Base-by-base conservation (phyloP, 768 basidiomycete species). In the Gautieria morchelliformis region DNA sequence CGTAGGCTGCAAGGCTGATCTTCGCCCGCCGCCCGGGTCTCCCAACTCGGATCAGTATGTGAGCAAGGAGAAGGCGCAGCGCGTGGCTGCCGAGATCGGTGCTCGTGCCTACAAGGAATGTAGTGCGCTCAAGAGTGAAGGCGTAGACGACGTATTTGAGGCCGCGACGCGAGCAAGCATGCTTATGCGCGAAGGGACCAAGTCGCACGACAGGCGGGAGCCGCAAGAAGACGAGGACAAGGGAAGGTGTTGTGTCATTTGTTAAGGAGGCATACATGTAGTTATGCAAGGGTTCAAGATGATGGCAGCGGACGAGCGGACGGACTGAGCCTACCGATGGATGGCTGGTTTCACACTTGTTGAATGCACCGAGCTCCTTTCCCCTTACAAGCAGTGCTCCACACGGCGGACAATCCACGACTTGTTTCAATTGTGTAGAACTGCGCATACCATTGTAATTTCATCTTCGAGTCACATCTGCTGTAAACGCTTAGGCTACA, bases 81-180 rank as follows among this genome's bases (percentile, higher is more conserved):
- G 81, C 33, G 87, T 90, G 20, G 91, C 93, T 3, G 74, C 76
- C 32, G 78, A 75, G 39, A 97, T 98, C 61, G 93, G 94, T 27
- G 95, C 95, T 30, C 81, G 91, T 27, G 87, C 84, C 42, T 98
- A 97, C 76, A 93, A 92, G 69, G 95, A 97, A 69, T 96, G 93
- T 64, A 91, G 89, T 10, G 88, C 93, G 30, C 75, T 94, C 51
- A 87, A 84, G 72, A 88, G 90, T 53, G 85, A 89, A 72, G 93
- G 93, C 54, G 93, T 95, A 14, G 96, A 98, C 70, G 91, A 96
- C 63, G 91, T 97, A 46, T 99, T 98, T 63, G 96, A 99, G 74
- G 88, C 90, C 0, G 96, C 96, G 33, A 98, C 96, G 11, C 78
- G 96, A 45, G 93, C 92, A 46, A 93, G 92, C 67, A 96, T 98